Evolutionary conservation across 441 rosid species (phyloP).

Genomic region (Adansonia grandidieri): DNA sequence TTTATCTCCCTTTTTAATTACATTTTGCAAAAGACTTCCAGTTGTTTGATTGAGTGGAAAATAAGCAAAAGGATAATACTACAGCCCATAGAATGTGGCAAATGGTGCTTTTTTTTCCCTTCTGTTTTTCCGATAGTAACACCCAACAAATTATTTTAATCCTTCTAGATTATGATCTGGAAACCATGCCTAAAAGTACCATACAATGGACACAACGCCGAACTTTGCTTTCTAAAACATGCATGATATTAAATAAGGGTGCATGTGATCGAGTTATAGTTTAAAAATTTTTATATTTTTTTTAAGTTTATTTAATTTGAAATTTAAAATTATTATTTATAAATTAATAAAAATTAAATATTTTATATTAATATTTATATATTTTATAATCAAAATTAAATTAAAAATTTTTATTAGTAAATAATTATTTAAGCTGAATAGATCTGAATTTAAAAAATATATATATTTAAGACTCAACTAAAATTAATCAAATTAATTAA

Average conservation of each 20-base stretch:
- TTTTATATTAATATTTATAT: no score
- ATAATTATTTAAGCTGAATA: no score
- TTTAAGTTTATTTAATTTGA: no score
- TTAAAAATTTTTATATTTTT: no score
- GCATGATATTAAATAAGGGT: neutral
- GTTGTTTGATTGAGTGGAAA: neutral
- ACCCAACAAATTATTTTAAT: neutral
- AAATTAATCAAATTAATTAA: no score
- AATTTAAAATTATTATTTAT: no score
- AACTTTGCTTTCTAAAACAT: constrained; percentile 4
- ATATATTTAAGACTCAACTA: no score
- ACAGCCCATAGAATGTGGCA: neutral
- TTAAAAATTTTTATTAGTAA: no score
- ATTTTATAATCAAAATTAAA: no score
- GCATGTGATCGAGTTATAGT: no score
- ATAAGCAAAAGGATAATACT: neutral
- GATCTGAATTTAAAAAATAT: no score
- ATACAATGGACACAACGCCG: neutral
- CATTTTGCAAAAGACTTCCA: neutral
- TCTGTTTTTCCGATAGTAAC: constrained; percentile 9
- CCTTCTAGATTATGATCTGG: neutral
- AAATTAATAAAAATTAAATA: no score
- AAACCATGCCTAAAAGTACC: neutral
- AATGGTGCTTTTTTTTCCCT: neutral
- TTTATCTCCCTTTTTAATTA: neutral